These are phyloP conservation scores for Penicillium arizonense DNA, from an alignment of 495 filamentous ascomycete species.

Conservation along the genomic window DNA sequence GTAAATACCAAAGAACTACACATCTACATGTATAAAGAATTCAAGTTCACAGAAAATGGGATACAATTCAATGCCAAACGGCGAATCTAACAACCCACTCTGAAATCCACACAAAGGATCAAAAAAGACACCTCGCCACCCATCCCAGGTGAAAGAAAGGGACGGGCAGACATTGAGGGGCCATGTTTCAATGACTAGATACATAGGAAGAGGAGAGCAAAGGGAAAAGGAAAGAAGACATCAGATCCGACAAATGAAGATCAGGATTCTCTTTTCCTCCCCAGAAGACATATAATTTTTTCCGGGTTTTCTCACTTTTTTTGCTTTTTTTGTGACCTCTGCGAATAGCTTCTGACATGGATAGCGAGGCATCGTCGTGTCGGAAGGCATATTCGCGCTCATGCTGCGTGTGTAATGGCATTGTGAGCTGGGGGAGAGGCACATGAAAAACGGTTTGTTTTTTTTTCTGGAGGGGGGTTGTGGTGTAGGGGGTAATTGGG, in stretches of 20 bases:
- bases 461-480: slow-evolving; percentile 12
- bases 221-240: slow-evolving; percentile 9
- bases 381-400: neutral
- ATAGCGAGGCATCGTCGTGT: neutral
- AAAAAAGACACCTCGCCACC: slow-evolving; percentile 10
- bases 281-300: slow-evolving; percentile 28
- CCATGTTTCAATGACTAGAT: slow-evolving; percentile 21
- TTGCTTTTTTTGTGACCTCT: slow-evolving; percentile 35
- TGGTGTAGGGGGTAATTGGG: slow-evolving; percentile 3
- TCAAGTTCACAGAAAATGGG: slow-evolving; percentile 14
- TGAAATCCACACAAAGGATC: slow-evolving; percentile 25
- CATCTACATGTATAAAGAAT: neutral
- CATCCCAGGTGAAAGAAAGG: neutral
- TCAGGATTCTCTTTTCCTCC: slow-evolving; percentile 10
- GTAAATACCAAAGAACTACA: neutral
- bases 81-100: slow-evolving; percentile 5
- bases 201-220: slow-evolving; percentile 20
- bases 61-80: slow-evolving; percentile 22
- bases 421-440: slow-evolving; percentile 17
- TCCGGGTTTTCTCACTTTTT: slow-evolving; percentile 31
- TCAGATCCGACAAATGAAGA: slow-evolving; percentile 7
- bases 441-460: slow-evolving; percentile 33
- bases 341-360: neutral
- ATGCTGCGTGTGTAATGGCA: too few relatives aligned
- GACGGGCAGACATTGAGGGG: slow-evolving; percentile 4